phyloP scores from a whole-genome alignment of 73 alveolate species.

The Paramecium tetraurelia region DNA sequence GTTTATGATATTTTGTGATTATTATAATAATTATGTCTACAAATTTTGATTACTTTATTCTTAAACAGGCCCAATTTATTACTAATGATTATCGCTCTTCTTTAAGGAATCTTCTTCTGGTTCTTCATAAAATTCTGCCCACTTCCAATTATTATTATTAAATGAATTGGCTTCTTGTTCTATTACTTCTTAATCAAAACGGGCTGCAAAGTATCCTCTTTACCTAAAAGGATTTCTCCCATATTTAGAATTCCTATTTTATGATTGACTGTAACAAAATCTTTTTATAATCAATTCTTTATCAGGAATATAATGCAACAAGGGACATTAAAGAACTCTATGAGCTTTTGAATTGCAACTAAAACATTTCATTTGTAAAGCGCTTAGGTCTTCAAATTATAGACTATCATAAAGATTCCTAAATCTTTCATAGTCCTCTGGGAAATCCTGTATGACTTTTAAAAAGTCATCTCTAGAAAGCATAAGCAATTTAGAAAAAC shows the following conservation, averaged over 20 bases:
- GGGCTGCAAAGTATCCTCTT: not conserved
- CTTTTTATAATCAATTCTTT: slow-evolving; percentile 32
- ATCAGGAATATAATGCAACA: slow-evolving; percentile 55
- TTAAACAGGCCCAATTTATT: not conserved
- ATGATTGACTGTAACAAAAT: not conserved
- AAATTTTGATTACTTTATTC: not conserved
- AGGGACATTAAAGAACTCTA: slow-evolving; percentile 56
- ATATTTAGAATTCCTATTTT: not conserved
- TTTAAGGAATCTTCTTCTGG: not conserved
- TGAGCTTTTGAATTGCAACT: slow-evolving; percentile 42
- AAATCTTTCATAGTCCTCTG: slow-evolving; percentile 57
- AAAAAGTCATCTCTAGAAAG: slow-evolving; percentile 50
- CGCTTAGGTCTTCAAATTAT: not conserved
- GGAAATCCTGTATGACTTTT: slow-evolving; percentile 31
- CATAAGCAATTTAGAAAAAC: slow-evolving; percentile 16
- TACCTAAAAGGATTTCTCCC: not conserved
- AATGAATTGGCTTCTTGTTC: not conserved
- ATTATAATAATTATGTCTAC: not conserved
- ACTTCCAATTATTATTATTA: slow-evolving; percentile 45
- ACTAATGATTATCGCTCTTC: not conserved
- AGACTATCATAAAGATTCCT: slow-evolving; percentile 47
- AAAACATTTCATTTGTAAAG: slow-evolving; percentile 27
- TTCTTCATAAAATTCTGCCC: slow-evolving; percentile 52
- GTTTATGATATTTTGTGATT: not conserved
- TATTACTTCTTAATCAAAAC: not conserved